A percentile compares a stretch with the other conserved stretches of the same genome.
Evolutionary conservation across 805 yeast genomes (phyloP).

Genomic region (Brettanomyces sp.): DNA sequence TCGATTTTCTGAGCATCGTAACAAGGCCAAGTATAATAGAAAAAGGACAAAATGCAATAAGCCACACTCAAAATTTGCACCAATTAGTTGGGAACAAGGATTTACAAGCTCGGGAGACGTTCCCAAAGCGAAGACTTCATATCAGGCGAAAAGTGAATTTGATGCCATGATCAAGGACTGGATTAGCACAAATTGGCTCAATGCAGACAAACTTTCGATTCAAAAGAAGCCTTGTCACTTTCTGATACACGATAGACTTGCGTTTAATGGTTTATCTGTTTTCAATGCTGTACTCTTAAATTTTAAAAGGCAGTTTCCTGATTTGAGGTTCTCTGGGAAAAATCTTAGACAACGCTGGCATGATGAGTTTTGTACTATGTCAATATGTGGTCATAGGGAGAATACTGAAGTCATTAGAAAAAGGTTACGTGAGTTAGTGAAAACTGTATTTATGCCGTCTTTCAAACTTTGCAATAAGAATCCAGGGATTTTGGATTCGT

Average conservation of each 20-base stretch:
- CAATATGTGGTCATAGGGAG: not conserved
- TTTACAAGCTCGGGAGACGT: not conserved
- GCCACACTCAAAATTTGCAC: not conserved
- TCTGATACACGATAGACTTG: conserved; percentile 19
- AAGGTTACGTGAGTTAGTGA: conserved; percentile 12
- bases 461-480: conserved; percentile 4
- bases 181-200: conserved; percentile 15
- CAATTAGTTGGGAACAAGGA: conserved; percentile 1
- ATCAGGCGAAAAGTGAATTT: conserved; percentile 13
- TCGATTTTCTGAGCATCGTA: no score
- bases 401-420: conserved; percentile 1
- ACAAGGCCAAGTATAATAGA: no score
- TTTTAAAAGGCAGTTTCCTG: conserved; percentile 7
- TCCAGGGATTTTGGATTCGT: conserved; percentile 2
- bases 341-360: conserved; percentile 11
- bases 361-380: conserved; percentile 8
- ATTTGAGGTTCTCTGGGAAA: not conserved
- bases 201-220: conserved; percentile 6
- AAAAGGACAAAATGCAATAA: no score
- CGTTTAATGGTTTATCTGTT: conserved; percentile 11
- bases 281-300: conserved; percentile 9
- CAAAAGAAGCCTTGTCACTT: conserved; percentile 14
- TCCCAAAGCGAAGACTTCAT: conserved; percentile 5
- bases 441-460: conserved; percentile 13
- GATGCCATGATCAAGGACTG: conserved; percentile 17